These are phyloP conservation scores for Xeromyces bisporus DNA, from an alignment of 495 filamentous ascomycete species.

Conservation along the genomic window DNA sequence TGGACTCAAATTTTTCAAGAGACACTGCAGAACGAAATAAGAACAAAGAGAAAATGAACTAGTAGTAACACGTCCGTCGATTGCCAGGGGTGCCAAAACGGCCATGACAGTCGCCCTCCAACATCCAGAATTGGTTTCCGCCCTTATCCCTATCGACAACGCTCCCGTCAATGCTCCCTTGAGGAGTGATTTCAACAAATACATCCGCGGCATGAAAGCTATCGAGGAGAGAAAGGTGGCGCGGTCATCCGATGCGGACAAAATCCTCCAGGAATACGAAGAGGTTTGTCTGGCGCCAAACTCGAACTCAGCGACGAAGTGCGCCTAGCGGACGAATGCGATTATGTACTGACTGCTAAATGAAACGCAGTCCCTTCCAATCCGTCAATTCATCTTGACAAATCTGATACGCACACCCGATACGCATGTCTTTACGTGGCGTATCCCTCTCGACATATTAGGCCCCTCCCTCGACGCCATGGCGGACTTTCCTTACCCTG, in stretches of 20 bases:
- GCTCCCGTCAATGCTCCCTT: constrained; percentile 69
- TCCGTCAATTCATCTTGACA: constrained; percentile 88
- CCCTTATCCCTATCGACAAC: constrained; percentile 79
- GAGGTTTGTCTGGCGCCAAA: constrained; percentile 28
- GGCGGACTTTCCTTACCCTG: constrained; percentile 66
- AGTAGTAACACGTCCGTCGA: neutral
- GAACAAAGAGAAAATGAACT: too few relatives aligned
- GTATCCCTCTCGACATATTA: constrained; percentile 44
- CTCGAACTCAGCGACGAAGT: too few relatives aligned
- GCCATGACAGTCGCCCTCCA: constrained; percentile 77
- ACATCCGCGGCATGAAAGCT: constrained; percentile 69
- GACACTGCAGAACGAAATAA: too few relatives aligned
- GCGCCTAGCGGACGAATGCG: too few relatives aligned
- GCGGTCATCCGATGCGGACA: constrained; percentile 60
- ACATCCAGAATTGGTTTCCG: constrained; percentile 42
- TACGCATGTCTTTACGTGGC: constrained; percentile 30
- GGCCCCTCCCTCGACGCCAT: constrained; percentile 44
- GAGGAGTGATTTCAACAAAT: constrained; percentile 56
- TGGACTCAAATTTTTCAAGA: neutral
- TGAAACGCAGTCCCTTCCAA: constrained; percentile 40
- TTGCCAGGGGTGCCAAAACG: constrained; percentile 70
- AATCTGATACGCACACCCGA: constrained; percentile 48
- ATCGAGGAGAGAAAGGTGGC: constrained; percentile 46
- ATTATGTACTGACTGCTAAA: constrained; percentile 5
- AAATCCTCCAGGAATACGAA: constrained; percentile 64